Base-by-base conservation (phyloP, 1,139 yeast species). In the Saccharomycopsis crataegensis region DNA sequence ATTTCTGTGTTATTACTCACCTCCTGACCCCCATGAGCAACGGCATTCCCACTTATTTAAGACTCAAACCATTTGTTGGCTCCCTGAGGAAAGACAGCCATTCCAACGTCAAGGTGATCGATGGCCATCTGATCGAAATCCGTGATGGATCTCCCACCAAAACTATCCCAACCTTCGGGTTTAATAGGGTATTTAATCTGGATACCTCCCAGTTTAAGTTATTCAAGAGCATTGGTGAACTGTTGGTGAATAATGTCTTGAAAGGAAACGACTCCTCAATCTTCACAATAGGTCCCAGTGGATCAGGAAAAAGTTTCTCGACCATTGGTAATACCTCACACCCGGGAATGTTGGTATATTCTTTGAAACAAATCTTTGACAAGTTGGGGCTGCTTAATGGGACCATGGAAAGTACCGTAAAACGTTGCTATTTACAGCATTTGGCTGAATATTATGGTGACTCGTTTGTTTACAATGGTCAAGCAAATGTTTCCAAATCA, bases 221-320 rank as follows among this genome's bases (percentile, higher is more conserved):
- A 12, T 61, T 66, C 8, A 59, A 72, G n/a, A 63, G 61, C 14
- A 22, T 46, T 12, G 55, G 53, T 11, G 46, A 43, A 6, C 3
- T 17, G 4, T 46, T 55, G 41, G 54, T 55, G 9, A 42, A 43
- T n/a, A 53, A 52, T 22, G 55, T 55, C 12, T 43, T 55, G 42
- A 17, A 42, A 6, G 71, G 70, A 6, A 65, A 67, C n/a, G 80
- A 78, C 59, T 68, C 75, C 22, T 62, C 73, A 14, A 59, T 77
- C 31, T 73, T 77, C 58, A 71, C 79, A 0, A 62, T 78, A 61
- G 82, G 82, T 0, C 77, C 82, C 17, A 73, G 80, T 0, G 77
- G 77, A 38, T 71, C 79, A 8, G 81, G 81, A 6, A 77, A 77
- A 56, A 64, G 68, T 11, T 68, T 62, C 54, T 61, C 74, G 0